These are phyloP conservation scores for Nyctanthes arbortristis DNA, from an alignment of 257 asterid genomes.

Conservation along the genomic window DNA sequence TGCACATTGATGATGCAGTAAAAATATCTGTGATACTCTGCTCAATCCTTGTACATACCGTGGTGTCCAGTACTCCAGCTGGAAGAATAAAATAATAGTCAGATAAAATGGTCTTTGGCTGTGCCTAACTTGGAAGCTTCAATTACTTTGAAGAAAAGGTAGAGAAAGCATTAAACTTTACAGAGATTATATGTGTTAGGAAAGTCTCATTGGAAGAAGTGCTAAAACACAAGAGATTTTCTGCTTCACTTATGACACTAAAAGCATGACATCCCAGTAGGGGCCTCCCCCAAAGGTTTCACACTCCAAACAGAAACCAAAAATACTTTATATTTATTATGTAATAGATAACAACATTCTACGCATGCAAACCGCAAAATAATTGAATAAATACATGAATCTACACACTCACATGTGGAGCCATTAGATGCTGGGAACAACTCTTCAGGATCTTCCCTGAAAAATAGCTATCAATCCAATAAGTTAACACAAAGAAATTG, in stretches of 20 bases:
- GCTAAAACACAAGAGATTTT: slow-evolving; percentile 20
- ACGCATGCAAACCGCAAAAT: slow-evolving; percentile 9
- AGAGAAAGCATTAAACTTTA: slow-evolving; percentile 30
- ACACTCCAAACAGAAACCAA: slow-evolving; percentile 16
- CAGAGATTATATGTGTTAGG: slow-evolving; percentile 42
- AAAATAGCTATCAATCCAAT: not conserved
- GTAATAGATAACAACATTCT: not conserved
- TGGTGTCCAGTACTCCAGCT: not conserved
- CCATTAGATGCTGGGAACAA: not conserved
- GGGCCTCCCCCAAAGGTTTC: slow-evolving; percentile 35
- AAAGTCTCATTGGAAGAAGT: slow-evolving; percentile 23
- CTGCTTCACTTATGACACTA: slow-evolving; percentile 5
- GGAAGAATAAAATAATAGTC: not conserved
- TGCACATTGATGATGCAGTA: not conserved
- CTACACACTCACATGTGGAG: not conserved
- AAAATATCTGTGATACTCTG: not conserved
- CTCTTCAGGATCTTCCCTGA: not conserved
- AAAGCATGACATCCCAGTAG: slow-evolving; percentile 27
- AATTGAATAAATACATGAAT: not conserved
- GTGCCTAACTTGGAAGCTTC: not conserved
- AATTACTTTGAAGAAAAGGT: slow-evolving; percentile 15
- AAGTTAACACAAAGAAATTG: not conserved
- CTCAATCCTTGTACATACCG: not conserved
- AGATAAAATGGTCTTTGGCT: not conserved
- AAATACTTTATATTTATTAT: slow-evolving; percentile 1